Evolutionary conservation across 257 asterid species (phyloP).

Genomic region (Solanum appendiculatum): DNA sequence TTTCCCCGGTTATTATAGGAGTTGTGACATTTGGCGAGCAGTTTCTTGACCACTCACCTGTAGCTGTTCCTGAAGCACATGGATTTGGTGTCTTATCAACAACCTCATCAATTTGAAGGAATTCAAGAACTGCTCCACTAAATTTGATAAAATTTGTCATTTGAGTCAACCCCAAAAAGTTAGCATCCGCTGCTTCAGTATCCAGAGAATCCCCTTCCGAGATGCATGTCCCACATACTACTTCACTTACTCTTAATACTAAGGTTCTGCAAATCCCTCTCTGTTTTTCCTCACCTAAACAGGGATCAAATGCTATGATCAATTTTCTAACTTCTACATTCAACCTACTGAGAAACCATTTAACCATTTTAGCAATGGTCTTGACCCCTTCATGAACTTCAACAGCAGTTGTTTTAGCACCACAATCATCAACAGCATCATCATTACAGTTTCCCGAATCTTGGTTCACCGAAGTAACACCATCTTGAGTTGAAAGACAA

Average conservation of each 20-base stretch:
- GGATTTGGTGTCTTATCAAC: slow-evolving; percentile 32
- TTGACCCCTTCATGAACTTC: slow-evolving; percentile 99
- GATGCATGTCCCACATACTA: slow-evolving; percentile 72
- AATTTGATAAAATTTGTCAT: slow-evolving; percentile 66
- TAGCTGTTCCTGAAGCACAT: slow-evolving; percentile 26
- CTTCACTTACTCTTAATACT: slow-evolving; percentile 85
- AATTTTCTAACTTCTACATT: slow-evolving; percentile 64
- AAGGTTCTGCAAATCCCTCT: slow-evolving; percentile 41
- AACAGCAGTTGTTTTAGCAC: slow-evolving; percentile 29
- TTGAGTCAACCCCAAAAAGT: slow-evolving; percentile 69
- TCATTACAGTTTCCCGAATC: slow-evolving; percentile 29
- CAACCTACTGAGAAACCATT: slow-evolving; percentile 84
- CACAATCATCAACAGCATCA: slow-evolving; percentile 13
- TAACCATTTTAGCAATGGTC: slow-evolving; percentile 92
- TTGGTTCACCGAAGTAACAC: slow-evolving; percentile 12
- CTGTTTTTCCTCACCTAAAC: slow-evolving; percentile 32
- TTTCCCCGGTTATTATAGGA: slow-evolving; percentile 56
- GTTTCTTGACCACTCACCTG: slow-evolving; percentile 37
- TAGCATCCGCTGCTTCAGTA: slow-evolving; percentile 23
- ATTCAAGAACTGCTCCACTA: slow-evolving; percentile 77
- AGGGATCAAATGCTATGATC: slow-evolving; percentile 85
- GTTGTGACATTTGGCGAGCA: slow-evolving; percentile 37
- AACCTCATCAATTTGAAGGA: slow-evolving; percentile 47
- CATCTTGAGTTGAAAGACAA: slow-evolving; percentile 18
- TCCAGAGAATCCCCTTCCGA: slow-evolving; percentile 53